These are phyloP conservation scores for Pseudogymnoascus sp. DNA, from an alignment of 2,329 filamentous ascomycete species.

Conservation along the genomic window DNA sequence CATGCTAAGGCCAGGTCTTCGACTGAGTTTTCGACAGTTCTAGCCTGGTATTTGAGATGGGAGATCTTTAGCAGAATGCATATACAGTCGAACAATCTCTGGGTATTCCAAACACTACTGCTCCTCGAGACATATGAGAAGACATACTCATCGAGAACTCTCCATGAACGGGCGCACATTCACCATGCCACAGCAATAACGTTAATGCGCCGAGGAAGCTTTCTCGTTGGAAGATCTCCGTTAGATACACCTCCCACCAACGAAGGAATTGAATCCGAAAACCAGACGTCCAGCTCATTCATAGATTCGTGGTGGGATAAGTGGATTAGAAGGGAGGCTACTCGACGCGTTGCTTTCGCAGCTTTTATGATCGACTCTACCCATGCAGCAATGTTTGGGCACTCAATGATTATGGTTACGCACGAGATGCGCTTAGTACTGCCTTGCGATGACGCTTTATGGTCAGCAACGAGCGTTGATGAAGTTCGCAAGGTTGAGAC, in stretches of 20 bases:
- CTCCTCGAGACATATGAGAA: conserved; percentile 93
- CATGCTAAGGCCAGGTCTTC: conserved; percentile 64
- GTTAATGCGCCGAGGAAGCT: conserved; percentile 87
- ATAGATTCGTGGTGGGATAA: conserved; percentile 88
- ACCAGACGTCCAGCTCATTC: conserved; percentile 40
- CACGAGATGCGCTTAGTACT: conserved; percentile 88
- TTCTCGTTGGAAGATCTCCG: conserved; percentile 79
- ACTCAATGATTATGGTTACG: conserved; percentile 93
- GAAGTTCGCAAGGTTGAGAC: conserved; percentile 81
- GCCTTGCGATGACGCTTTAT: conserved; percentile 86
- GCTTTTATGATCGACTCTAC: conserved; percentile 94
- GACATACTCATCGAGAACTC: conserved; percentile 85
- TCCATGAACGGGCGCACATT: conserved; percentile 92
- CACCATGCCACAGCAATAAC: conserved; percentile 95
- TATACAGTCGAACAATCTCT: conserved; percentile 86
- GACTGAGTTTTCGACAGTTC: conserved; percentile 75
- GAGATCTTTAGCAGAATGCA: conserved; percentile 88
- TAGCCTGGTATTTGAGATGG: conserved; percentile 91
- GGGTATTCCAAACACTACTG: conserved; percentile 88
- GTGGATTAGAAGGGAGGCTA: conserved; percentile 93
- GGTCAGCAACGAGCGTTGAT: conserved; percentile 79
- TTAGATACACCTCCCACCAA: conserved; percentile 74
- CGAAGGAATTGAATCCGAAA: conserved; percentile 32
- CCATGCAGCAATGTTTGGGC: conserved; percentile 95
- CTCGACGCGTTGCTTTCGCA: conserved; percentile 79